Evolutionary conservation across 176 grass and related monocot species (phyloP).

Genomic region (Typha latifolia): DNA sequence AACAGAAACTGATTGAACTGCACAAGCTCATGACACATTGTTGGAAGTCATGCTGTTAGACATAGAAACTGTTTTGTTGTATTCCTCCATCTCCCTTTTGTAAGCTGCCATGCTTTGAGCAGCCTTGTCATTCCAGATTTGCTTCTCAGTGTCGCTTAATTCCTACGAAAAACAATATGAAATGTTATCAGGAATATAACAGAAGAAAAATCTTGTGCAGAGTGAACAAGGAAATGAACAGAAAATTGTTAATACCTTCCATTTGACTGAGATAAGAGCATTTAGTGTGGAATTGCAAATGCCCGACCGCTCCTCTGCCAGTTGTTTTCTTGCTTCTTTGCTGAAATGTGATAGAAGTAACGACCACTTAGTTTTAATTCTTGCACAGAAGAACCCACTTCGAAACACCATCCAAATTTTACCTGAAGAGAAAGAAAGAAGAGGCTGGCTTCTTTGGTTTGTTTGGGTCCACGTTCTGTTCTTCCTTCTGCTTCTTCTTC

Average conservation of each 20-base stretch:
- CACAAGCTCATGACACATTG: neutral
- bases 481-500: constrained; percentile 32
- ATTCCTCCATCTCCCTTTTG: constrained; percentile 62
- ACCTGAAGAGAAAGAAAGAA: constrained; percentile 84
- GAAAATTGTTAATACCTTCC: constrained; percentile 37
- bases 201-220: neutral
- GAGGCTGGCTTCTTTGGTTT: constrained; percentile 68
- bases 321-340: constrained; percentile 53
- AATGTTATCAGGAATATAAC: neutral
- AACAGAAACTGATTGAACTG: constrained; percentile 2
- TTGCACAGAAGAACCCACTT: neutral
- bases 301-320: constrained; percentile 39
- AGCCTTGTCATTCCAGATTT: constrained; percentile 51
- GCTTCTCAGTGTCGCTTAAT: constrained; percentile 39
- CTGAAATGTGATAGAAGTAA: constrained; percentile 19
- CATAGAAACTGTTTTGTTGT: constrained; percentile 31
- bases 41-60: constrained; percentile 23
- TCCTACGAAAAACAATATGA: constrained; percentile 20
- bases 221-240: neutral
- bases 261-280: constrained; percentile 70
- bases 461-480: constrained; percentile 48
- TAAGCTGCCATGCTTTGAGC: constrained; percentile 37
- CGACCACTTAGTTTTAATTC: neutral
- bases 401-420: neutral
- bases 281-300: constrained; percentile 42